Evolutionary conservation across 108 stramenopile species (phyloP), one percentile per base, ranked within the genome.

Genomic region (Pseudonitzschia delicatissima): DNA sequence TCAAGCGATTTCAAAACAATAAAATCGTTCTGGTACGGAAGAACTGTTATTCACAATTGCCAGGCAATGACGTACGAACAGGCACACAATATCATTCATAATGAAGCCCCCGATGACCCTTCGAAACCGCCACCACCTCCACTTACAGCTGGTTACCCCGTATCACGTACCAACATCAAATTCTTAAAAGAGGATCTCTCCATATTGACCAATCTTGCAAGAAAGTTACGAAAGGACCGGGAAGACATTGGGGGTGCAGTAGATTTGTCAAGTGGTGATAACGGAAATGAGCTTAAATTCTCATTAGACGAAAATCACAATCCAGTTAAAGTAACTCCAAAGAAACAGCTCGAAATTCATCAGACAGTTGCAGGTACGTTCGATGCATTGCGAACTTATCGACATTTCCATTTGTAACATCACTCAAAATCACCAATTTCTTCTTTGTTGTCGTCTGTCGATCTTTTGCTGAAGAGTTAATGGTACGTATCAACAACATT

Each of bases 331-430:
- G 87, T 91, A 5, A 57, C 51, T 2, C 69, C 80, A 5, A 90
- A 93, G 68, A 74, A 79, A 37, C 84, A 91, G 50, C 60, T 75
- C 35, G 92, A 90, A 62, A 88, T 91, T 62, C 90, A 95, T 63
- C 83, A 86, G 61, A 87, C 88, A 27, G 81, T 95, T 36, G 91
- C 91, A 55, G 53, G 53, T 55, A 55, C 11, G 53, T 55, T n/a
- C 4, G 23, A 17, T 55, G 11, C 17, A 55, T 33, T 23, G 8
- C 2, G 29, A 33, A 3, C 53, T 8, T 33, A 13, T 28, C 1
- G 11, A 17, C 53, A 28, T 12, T 31, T 29, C 53, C 9, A n/a
- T 28, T 31, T 18, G 53, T 6, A 51, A 55, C 6, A 25, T 31
- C 13, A 35, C 53, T 55, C 53, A 55, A 31, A 18, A 31, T 12